These are phyloP conservation scores for Magnolia changhungtana DNA, from an alignment of 164 flowering plant genomes.

Conservation along the genomic window DNA sequence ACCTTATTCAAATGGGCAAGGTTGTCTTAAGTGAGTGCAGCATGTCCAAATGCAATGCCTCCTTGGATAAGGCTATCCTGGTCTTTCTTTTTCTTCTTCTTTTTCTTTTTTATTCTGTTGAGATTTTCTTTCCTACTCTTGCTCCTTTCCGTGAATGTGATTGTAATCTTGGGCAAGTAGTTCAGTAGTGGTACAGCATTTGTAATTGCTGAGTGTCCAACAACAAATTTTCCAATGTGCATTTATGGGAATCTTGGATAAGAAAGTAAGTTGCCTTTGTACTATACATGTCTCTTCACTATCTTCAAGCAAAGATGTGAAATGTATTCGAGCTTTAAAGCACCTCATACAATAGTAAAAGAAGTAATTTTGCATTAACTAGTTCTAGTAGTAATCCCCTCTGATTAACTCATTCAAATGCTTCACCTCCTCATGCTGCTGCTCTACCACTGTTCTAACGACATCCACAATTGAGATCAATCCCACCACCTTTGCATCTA, in stretches of 20 bases:
- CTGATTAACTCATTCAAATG: constrained; percentile 62
- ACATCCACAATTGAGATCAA: constrained; percentile 90
- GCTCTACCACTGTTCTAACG: constrained; percentile 69
- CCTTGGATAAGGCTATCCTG: no score
- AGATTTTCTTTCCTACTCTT: no score
- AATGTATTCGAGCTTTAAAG: background rate
- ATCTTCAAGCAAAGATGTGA: background rate
- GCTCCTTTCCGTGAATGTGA: no score
- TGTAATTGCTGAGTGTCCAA: background rate
- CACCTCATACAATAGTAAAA: background rate
- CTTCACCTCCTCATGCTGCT: constrained; percentile 66
- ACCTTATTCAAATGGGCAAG: no score
- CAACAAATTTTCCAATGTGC: background rate
- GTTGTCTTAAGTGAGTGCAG: no score
- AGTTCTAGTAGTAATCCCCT: constrained; percentile 66
- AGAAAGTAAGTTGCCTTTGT: background rate
- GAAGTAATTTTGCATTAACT: constrained; percentile 4
- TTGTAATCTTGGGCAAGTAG: no score
- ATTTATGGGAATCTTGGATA: background rate
- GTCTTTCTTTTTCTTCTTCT: no score
- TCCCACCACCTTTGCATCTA: constrained; percentile 75
- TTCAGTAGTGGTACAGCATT: background rate
- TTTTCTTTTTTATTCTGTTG: no score
- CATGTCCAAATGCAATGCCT: no score
- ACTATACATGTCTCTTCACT: background rate